phyloP scores from a whole-genome alignment of 2,329 filamentous ascomycete genomes.

The Knoxdaviesia proteae region DNA sequence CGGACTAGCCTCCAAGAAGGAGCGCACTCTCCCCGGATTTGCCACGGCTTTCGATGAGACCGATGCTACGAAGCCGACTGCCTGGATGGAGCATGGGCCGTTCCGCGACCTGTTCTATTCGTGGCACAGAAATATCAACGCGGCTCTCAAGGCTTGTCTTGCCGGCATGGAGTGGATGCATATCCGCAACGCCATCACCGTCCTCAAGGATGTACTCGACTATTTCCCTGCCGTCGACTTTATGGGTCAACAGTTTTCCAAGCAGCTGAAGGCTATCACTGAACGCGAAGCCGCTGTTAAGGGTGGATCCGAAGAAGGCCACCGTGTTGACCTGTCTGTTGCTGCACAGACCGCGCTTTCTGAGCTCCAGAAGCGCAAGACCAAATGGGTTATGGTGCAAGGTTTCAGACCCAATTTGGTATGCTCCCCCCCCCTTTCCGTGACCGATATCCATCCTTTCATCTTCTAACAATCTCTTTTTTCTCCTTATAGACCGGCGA shows the following conservation, averaged over 20 bases:
- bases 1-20: conserved; percentile 16
- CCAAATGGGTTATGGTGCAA: conserved; percentile 54
- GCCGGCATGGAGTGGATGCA: conserved; percentile 86
- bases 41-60: conserved; percentile 45
- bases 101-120: conserved; percentile 73
- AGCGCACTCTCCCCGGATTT: conserved; percentile 51
- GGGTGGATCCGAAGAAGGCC: conserved; percentile 28
- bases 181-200: conserved; percentile 82
- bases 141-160: conserved; percentile 63
- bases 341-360: conserved; percentile 52
- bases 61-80: conserved; percentile 42
- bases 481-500: background rate
- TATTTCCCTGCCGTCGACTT: conserved; percentile 80
- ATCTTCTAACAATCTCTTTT: background rate
- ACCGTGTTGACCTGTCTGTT: conserved; percentile 54
- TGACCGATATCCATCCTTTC: conserved; percentile 1
- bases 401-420: conserved; percentile 48
- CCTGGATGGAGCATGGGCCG: conserved; percentile 62
- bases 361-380: conserved; percentile 44
- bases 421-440: conserved; percentile 10
- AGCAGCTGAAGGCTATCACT: conserved; percentile 44
- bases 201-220: conserved; percentile 62
- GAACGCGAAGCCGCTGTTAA: conserved; percentile 35
- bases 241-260: conserved; percentile 50
- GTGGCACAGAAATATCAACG: conserved; percentile 72